Evolutionary conservation across 305 asterid species (phyloP).

Genomic region (Monarda citriodora): DNA sequence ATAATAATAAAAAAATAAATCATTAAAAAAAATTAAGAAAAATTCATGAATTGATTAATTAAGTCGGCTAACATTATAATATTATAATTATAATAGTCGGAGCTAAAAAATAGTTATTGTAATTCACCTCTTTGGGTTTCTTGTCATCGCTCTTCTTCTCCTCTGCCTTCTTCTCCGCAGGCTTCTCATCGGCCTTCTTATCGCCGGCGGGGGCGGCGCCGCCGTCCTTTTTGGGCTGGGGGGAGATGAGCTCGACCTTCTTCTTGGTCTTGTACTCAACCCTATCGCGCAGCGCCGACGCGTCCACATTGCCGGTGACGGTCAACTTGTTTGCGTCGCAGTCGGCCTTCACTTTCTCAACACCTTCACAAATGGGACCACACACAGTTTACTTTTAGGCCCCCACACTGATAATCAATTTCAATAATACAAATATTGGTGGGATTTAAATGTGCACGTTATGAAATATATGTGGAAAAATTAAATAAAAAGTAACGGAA

Average conservation of each 20-base stretch:
- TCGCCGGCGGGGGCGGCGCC: constrained; percentile 37
- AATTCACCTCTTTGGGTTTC: constrained; percentile 69
- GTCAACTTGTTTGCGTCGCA: constrained; percentile 57
- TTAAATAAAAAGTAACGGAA: not conserved
- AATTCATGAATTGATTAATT: not conserved
- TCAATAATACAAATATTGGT: not conserved
- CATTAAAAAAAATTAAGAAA: not conserved
- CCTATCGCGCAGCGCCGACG: constrained; percentile 69
- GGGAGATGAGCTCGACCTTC: constrained; percentile 81
- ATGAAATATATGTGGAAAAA: not conserved
- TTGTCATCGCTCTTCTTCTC: constrained; percentile 34
- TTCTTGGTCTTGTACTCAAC: constrained; percentile 69
- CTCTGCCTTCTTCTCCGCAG: constrained; percentile 41
- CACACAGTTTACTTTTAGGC: constrained; percentile 10
- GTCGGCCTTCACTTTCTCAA: constrained; percentile 75
- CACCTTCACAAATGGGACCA: constrained; percentile 48
- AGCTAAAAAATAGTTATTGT: not conserved
- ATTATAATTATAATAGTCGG: not conserved
- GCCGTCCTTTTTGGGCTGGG: constrained; percentile 74
- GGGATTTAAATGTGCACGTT: constrained; percentile 12
- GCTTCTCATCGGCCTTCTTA: constrained; percentile 47
- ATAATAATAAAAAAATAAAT: not conserved
- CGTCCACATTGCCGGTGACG: constrained; percentile 85
- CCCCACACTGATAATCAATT: not conserved
- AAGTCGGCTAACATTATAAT: constrained; percentile 6